Base-by-base conservation (phyloP, 257 asterid genomes). In the Craterostigma plantagineum region DNA sequence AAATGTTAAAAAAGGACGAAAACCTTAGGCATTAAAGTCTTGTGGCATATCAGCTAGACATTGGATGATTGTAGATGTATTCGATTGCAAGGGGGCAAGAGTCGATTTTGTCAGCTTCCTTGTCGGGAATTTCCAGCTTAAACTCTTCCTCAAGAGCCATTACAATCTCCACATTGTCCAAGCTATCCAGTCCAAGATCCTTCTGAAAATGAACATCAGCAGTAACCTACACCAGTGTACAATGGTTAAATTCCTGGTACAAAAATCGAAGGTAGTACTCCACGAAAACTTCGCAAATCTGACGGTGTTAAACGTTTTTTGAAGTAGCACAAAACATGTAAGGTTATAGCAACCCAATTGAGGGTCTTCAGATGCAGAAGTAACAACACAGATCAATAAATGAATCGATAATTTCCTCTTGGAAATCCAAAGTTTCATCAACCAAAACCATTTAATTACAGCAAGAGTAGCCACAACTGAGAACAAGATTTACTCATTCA, bases 131-230 rank as follows among this genome's bases (percentile, higher is more conserved):
- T 58, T 83, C 92, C 50, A 83, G 72, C 68, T 79, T 82, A 46
- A 82, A 82, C 70, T 82, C 92, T 67, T 82, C 95, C 66, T 82
- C 92, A 1, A 82, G 55, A 34, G 95, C 92, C 91, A 83, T 83
- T 53, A 83, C 92, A 33, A 83, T 71, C 72, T 83, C 95, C 53
- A 83, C 92, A 1, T 49, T 79, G 72, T 79, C 95, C 57, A 82
- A 79, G 75, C 95, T 82, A 58, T 79, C 95, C 55, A 83, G 58
- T 41, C 91, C 93, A 55, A 79, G 65, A 59, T 83, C 93, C 58
- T 79, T 76, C 62, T 74, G 81, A 45, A 84, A 76, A 63, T 79
- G 87, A 38, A 69, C 91, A 43, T 76, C 82, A 14, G 92, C 76
- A 37, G 71, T 69, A 46, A 83, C 92, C 95, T 83, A n/a, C n/a